Conservation (phyloP, 345 rosid genomes). For the Fremontodendron californicum region DNA sequence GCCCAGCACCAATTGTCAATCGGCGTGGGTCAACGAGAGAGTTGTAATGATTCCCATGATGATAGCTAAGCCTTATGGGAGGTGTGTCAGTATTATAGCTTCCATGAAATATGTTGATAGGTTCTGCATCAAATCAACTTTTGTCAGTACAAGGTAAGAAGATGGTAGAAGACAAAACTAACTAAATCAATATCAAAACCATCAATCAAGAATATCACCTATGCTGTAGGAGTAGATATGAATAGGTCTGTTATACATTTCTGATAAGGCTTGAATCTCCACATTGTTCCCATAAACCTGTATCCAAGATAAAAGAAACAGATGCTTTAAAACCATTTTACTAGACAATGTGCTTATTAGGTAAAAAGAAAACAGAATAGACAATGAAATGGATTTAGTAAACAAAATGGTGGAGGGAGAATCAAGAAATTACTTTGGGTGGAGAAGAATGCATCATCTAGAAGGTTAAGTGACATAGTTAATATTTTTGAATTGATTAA, state of each 20-base stretch:
- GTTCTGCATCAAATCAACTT: constrained; percentile 46
- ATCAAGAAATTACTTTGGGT: background rate
- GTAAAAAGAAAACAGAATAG: background rate
- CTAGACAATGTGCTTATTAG: background rate
- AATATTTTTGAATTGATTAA: background rate
- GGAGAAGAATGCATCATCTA: background rate
- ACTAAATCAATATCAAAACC: constrained; percentile 7
- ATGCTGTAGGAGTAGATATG: constrained; percentile 90
- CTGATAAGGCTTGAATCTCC: constrained; percentile 94
- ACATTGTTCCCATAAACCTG: constrained; percentile 98
- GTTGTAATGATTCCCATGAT: constrained; percentile 94
- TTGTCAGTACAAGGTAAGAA: constrained; percentile 5
- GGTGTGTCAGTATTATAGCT: constrained; percentile 87
- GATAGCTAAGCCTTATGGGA: constrained; percentile 83
- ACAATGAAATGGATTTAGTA: background rate
- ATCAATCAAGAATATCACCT: constrained; percentile 39
- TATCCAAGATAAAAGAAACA: constrained; percentile 10
- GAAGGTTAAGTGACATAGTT: background rate
- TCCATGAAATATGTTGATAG: constrained; percentile 95
- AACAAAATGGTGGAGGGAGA: background rate
- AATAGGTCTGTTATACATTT: constrained; percentile 96
- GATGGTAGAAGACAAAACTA: background rate
- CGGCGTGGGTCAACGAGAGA: constrained; percentile 91
- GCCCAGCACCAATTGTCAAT: constrained; percentile 86
- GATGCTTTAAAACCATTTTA: constrained; percentile 6